Conservation (phyloP, 139 green algal genomes). For the Picochlorum costavermella region DNA sequence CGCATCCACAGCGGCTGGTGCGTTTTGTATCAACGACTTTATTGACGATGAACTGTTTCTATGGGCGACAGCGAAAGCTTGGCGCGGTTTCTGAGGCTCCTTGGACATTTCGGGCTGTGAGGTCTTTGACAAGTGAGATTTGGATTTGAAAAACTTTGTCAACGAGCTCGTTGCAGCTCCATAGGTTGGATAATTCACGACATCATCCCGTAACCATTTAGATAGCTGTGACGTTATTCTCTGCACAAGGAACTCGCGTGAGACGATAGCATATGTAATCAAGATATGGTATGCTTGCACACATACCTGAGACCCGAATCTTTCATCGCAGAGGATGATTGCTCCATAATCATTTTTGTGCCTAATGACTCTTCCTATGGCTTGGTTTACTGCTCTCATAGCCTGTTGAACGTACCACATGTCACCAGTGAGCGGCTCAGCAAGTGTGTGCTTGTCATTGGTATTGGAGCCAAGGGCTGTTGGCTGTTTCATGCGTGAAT, state of each 20-base stretch:
- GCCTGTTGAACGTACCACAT: conserved; percentile 74
- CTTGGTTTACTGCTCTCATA: conserved; percentile 89
- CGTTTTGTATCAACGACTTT: conserved; percentile 13
- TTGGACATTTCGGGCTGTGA: too few relatives aligned
- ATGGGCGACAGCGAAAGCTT: too few relatives aligned
- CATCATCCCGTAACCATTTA: conserved; percentile 59
- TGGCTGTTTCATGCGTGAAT: background rate
- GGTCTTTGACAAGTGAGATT: conserved; percentile 19
- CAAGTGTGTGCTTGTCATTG: background rate
- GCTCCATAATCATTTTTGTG: conserved; percentile 89
- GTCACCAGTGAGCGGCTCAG: conserved; percentile 11
- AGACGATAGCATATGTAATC: background rate
- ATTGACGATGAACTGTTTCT: too few relatives aligned
- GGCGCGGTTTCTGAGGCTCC: too few relatives aligned
- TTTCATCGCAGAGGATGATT: conserved; percentile 78
- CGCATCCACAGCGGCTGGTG: conserved; percentile 14
- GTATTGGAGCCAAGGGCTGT: background rate
- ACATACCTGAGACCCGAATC: conserved; percentile 33
- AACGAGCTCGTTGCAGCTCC: conserved; percentile 54
- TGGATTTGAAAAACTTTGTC: conserved; percentile 66
- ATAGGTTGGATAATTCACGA: conserved; percentile 50
- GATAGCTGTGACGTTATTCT: conserved; percentile 50
- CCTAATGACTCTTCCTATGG: conserved; percentile 91
- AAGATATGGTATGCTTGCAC: too few relatives aligned
- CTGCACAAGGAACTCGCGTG: background rate